phyloP scores from a whole-genome alignment of 169 alveolate species.

The Plasmodium billcollinsi region DNA sequence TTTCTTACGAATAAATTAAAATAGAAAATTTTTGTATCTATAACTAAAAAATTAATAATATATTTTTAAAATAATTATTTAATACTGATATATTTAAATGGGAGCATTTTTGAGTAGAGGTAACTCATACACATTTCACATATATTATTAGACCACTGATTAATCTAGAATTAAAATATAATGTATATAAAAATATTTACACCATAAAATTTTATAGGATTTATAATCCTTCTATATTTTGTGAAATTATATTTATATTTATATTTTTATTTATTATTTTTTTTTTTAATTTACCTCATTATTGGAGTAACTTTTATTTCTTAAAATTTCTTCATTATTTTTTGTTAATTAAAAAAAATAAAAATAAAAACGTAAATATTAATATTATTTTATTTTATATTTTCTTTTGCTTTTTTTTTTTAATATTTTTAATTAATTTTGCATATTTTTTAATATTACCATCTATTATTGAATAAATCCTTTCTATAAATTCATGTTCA shows the following conservation, averaged over 20 bases:
- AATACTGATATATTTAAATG: constrained; percentile 59
- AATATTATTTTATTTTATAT: neutral
- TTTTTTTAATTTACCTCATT: constrained; percentile 58
- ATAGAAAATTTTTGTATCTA: no score
- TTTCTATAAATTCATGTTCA: constrained; percentile 17
- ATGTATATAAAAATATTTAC: neutral
- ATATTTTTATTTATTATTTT: constrained; percentile 17
- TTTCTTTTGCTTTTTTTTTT: constrained; percentile 9
- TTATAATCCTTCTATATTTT: neutral
- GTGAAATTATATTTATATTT: neutral
- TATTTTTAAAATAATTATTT: no score
- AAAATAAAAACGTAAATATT: neutral
- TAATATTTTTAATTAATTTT: neutral
- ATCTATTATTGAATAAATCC: constrained; percentile 67
- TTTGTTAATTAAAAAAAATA: constrained; percentile 17
- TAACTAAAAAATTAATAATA: no score
- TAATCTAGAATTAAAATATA: constrained; percentile 32
- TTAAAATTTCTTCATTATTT: constrained; percentile 34
- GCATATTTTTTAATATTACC: constrained; percentile 14
- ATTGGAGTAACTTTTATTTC: constrained; percentile 66
- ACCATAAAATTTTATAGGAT: neutral
- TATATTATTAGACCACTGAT: constrained; percentile 65
- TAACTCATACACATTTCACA: constrained; percentile 59
- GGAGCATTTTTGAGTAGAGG: constrained; percentile 68
- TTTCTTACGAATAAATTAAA: no score